phyloP scores from a whole-genome alignment of 345 rosid species.

The Lepidium didymum region DNA sequence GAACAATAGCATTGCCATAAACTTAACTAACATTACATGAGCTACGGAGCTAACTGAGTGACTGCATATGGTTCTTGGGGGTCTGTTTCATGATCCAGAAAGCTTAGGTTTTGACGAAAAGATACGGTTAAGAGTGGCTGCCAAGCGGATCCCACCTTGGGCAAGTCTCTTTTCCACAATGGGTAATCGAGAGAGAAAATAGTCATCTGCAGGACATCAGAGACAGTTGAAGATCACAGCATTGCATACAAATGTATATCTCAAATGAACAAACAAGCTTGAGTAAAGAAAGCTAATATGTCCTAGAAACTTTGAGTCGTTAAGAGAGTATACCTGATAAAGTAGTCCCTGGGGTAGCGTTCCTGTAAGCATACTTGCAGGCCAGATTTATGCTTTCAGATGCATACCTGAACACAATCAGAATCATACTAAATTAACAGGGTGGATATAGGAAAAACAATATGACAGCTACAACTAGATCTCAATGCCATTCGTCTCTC shows the following conservation, averaged over 20 bases:
- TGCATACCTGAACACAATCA: conserved; percentile 55
- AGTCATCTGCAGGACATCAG: conserved; percentile 44
- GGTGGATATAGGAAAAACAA: not conserved
- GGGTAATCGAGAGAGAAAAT: conserved; percentile 74
- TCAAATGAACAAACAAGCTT: not conserved
- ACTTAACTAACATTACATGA: not conserved
- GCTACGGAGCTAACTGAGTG: not conserved
- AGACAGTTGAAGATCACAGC: not conserved
- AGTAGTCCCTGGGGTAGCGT: conserved; percentile 88
- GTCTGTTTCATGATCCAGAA: conserved; percentile 31
- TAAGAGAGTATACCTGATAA: conserved; percentile 46
- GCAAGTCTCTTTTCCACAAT: conserved; percentile 78
- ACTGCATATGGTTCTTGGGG: not conserved
- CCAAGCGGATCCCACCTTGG: conserved; percentile 76
- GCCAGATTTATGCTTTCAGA: conserved; percentile 84
- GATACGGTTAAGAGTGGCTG: conserved; percentile 76
- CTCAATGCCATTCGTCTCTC: not conserved
- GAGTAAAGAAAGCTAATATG: not conserved
- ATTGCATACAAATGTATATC: not conserved
- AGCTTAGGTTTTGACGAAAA: conserved; percentile 41
- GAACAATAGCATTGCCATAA: not conserved
- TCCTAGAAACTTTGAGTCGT: not conserved
- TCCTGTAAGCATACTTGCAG: conserved; percentile 78
- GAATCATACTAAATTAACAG: not conserved
- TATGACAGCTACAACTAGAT: not conserved